Evolutionary conservation across 2,329 filamentous ascomycete genomes (phyloP).

Genomic region (Hypoxylon sp.): DNA sequence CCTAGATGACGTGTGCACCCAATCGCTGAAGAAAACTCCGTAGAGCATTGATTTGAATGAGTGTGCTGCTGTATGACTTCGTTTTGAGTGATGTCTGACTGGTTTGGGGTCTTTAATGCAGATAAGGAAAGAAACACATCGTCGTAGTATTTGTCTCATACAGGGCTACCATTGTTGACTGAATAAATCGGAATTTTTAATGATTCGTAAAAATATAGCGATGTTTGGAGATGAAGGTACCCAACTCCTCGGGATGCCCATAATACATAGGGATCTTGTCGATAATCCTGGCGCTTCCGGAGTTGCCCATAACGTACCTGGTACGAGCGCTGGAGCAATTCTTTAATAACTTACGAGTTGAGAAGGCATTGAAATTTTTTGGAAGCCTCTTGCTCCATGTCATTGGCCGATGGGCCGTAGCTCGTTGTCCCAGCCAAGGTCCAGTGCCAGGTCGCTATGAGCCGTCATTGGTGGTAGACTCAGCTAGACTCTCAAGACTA

Average conservation of each 20-base stretch:
- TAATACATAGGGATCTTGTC: slow-evolving; percentile 5
- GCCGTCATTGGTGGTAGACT: slow-evolving; percentile 34
- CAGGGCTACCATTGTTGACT: not conserved
- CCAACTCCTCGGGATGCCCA: not conserved
- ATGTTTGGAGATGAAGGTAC: not conserved
- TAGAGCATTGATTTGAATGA: slow-evolving; percentile 9
- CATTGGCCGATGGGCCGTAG: slow-evolving; percentile 26
- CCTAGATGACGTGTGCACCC: slow-evolving; percentile 24
- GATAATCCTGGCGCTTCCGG: not conserved
- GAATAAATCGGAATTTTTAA: not conserved
- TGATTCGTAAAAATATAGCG: not conserved
- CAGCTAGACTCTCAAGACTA: slow-evolving; percentile 20
- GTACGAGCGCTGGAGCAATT: slow-evolving; percentile 3
- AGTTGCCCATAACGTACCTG: not conserved
- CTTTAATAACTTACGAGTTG: slow-evolving; percentile 9
- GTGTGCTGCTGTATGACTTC: slow-evolving; percentile 10
- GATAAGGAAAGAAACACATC: not conserved
- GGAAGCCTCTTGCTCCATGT: slow-evolving; percentile 7
- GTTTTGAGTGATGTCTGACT: slow-evolving; percentile 4
- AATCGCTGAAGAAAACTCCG: slow-evolving; percentile 5
- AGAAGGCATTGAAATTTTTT: slow-evolving; percentile 24
- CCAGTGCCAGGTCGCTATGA: slow-evolving; percentile 24
- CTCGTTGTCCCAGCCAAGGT: slow-evolving; percentile 31
- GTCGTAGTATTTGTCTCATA: not conserved
- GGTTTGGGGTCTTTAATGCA: slow-evolving; percentile 7